These are phyloP conservation scores for Apiospora rasikravindrae DNA, from an alignment of 2,329 filamentous ascomycete genomes.

Conservation along the genomic window DNA sequence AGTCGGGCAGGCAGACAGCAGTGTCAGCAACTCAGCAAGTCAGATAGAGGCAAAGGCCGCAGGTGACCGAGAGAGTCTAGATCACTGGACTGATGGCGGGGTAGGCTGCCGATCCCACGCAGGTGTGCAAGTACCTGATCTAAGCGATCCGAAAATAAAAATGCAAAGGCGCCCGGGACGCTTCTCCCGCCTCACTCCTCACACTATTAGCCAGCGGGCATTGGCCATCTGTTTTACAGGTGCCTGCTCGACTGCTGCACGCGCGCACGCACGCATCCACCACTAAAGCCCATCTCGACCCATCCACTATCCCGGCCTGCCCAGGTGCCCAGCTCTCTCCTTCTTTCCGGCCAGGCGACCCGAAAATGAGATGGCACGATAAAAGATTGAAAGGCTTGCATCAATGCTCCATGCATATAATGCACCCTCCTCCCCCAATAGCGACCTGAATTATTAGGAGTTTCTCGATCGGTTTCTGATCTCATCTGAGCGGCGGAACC, in stretches of 20 bases:
- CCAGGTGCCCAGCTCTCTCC: neutral
- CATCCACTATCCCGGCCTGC: neutral
- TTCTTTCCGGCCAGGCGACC: neutral
- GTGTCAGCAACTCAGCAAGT: neutral
- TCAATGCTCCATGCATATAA: neutral
- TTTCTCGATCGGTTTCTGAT: neutral
- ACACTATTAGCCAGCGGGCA: neutral
- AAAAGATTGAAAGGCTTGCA: neutral
- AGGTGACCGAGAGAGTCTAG: constrained; percentile 6
- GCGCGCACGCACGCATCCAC: neutral
- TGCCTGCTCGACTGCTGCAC: neutral
- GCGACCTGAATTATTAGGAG: neutral
- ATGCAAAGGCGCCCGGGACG: constrained; percentile 4
- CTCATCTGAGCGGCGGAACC: neutral
- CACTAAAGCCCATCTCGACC: neutral
- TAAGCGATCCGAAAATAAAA: neutral
- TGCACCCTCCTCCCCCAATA: neutral
- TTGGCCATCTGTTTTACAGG: constrained; percentile 6
- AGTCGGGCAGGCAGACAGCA: neutral
- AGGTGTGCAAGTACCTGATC: constrained; percentile 2
- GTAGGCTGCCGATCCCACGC: neutral
- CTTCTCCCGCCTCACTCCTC: constrained; percentile 9
- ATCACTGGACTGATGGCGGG: neutral
- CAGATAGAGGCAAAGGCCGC: neutral
- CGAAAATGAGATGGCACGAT: neutral